Base-by-base conservation (phyloP, 768 basidiomycete species). In the Calocera viscosa region DNA sequence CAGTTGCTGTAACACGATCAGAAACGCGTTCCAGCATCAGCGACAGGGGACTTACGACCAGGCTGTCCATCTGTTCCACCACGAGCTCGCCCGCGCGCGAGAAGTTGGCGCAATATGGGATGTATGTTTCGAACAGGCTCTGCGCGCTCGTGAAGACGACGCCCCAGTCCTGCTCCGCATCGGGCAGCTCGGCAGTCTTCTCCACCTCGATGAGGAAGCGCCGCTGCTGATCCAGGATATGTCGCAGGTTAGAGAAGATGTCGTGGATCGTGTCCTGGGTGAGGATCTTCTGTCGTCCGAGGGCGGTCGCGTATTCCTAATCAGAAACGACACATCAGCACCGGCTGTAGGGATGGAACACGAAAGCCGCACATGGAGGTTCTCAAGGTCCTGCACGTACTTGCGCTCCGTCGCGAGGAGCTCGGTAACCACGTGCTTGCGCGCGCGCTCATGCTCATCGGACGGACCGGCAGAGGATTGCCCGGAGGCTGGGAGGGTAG, bases 81-180 rank as follows among this genome's bases (percentile, higher is more conserved):
- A 92, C 87, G 49, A 95, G 81, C 60, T 91, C 90, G 70, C 87
- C 83, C 11, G 94, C 94, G 69, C 85, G 87, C 32, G 88, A 89
- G 78, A 94, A 94, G 77, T 96, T 95, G 65, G 90, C 91, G 77
- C 94, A 98, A 76, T 96, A 99, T 10, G 95, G 93, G 74, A 96
- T 94, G 76, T 99, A 99, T 38, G 93, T 91, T 33, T 86, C 84
- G 72, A 99, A 98, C 72, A 60, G 47, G 84, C 91, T 80, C 76
- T 91, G 91, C 73, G 85, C 87, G 73, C 91, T 87, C 28, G 89
- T 77, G 79, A 95, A 96, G 68, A 86, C 83, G 69, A 84, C 79
- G 22, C 94, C 93, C 90, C 94, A 96, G 40, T 86, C 84, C 75
- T 94, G 91, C 67, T 89, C 87, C 71, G 82, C 84, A 85, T 90